These are phyloP conservation scores for Brassica carinata DNA, from an alignment of 345 rosid species.

Conservation along the genomic window DNA sequence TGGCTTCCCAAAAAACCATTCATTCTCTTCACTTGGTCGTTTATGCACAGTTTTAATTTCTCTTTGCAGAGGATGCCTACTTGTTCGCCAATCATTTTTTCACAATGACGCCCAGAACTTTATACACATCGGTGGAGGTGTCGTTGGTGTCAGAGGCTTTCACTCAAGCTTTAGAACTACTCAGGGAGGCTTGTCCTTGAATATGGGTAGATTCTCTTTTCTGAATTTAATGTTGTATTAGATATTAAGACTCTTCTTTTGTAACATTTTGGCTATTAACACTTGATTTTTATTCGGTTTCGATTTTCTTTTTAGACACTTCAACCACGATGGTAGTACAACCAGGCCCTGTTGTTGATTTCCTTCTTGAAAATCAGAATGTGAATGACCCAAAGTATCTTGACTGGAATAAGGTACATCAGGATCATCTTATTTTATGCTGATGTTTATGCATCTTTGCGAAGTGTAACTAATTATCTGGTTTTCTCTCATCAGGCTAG, in stretches of 20 bases:
- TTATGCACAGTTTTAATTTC: neutral
- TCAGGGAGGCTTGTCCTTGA: slow-evolving; percentile 45
- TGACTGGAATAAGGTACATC: slow-evolving; percentile 35
- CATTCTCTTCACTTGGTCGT: neutral
- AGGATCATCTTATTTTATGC: slow-evolving; percentile 3
- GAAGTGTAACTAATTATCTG: neutral
- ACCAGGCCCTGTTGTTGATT: slow-evolving; percentile 43
- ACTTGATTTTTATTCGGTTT: neutral
- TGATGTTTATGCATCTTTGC: neutral
- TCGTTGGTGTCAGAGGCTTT: slow-evolving; percentile 39
- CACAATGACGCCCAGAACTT: slow-evolving; percentile 29
- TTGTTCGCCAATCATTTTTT: slow-evolving; percentile 43
- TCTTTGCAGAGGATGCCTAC: slow-evolving; percentile 74
- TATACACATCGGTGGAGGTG: slow-evolving; percentile 36
- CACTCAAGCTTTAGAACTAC: slow-evolving; percentile 44
- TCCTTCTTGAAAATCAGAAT: slow-evolving; percentile 31
- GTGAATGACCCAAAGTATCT: slow-evolving; percentile 12
- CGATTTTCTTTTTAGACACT: slow-evolving; percentile 25
- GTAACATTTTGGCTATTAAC: slow-evolving; percentile 5
- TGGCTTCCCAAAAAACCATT: neutral
- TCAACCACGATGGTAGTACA: slow-evolving; percentile 42
- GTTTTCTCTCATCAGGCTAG: slow-evolving; percentile 50
- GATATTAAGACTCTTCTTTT: slow-evolving; percentile 3
- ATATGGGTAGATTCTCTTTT: slow-evolving; percentile 31
- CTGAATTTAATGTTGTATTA: neutral